Evolutionary conservation across 208 protist genomes (phyloP).

Genomic region (Crithidia brevicula): DNA sequence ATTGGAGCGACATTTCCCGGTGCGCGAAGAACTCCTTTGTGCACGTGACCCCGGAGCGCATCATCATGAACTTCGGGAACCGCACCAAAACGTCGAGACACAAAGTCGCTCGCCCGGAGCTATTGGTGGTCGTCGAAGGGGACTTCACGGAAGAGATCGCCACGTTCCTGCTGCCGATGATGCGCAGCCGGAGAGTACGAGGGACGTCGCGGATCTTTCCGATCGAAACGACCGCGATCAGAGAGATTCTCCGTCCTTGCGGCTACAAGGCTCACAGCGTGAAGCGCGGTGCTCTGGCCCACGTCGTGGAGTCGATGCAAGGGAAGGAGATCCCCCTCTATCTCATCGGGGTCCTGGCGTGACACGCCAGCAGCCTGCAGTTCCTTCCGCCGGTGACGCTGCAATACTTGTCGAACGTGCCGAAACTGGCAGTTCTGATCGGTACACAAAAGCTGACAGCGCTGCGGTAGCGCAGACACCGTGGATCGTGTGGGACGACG

Average conservation of each 20-base stretch:
- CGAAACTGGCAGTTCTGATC: not conserved
- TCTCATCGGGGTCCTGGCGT: not conserved
- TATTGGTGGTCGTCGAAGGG: not conserved
- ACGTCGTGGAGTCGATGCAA: not conserved
- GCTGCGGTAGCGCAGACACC: not conserved
- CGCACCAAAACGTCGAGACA: not conserved
- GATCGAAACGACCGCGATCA: not conserved
- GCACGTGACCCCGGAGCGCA: not conserved
- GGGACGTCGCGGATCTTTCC: not conserved
- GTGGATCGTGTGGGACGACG: not conserved
- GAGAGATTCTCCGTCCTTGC: not conserved
- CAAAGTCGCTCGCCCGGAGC: not conserved
- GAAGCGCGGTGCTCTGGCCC: not conserved
- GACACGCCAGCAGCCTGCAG: not conserved
- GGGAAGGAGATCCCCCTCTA: not conserved
- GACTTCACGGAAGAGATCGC: not conserved
- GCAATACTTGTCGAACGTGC: not conserved
- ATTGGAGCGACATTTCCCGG: not conserved
- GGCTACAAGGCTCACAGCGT: not conserved
- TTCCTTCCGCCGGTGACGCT: not conserved
- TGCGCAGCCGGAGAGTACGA: not conserved
- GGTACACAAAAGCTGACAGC: not conserved
- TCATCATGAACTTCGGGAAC: conserved; percentile 1
- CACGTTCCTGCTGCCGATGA: not conserved
- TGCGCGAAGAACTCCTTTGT: conserved; percentile 1